Evolutionary conservation across 108 stramenopile genomes (phyloP), one percentile per base, ranked within the genome.

Genomic region (Nitzschia sp.): DNA sequence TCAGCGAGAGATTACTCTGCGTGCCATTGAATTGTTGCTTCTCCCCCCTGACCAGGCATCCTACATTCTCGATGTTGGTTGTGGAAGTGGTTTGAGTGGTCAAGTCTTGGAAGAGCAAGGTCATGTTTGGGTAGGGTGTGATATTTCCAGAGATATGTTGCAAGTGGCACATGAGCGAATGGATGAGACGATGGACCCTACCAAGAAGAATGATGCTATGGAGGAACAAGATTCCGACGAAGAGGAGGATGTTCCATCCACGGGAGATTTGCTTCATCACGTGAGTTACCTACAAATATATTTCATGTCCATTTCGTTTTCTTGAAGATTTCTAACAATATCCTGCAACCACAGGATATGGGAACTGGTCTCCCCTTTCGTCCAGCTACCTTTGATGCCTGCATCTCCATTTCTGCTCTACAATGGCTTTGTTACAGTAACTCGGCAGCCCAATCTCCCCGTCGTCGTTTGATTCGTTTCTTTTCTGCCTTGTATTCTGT

Each of bases 371-470:
- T 99, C 21, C 97, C 97, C 41, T 99, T 99, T 77, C 92, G 97
- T 43, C 91, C 96, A n/a, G 97, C 93, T 12, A 86, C 94, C 0
- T 99, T 99, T 71, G 99, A 99, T 77, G 98, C 97, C n/a, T 94
- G 88, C 69, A 90, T 99, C 67, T 96, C 95, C 65, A 97, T 99
- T 53, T 97, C 96, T 20, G 99, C 99, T 11, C 61, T 99, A 46
- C 99, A 99, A 81, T 99, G 99, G 99, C 85, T 99, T 0, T 99
- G 99, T 77, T 99, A 98, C 77, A 89, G 94, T 57, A 95, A 96
- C 57, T 75, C 88, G 20, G 86, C 79, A 8, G 75, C 82, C 24
- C 97, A 98, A 70, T 82, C 83, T 51, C 96, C 99, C 12, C 92
- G 92, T 60, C 65, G 76, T 52, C 87, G 99, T 5, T 69, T 99